phyloP scores from a whole-genome alignment of 192 early-diverging fungal species.

The Gamsiella multidivaricata region DNA sequence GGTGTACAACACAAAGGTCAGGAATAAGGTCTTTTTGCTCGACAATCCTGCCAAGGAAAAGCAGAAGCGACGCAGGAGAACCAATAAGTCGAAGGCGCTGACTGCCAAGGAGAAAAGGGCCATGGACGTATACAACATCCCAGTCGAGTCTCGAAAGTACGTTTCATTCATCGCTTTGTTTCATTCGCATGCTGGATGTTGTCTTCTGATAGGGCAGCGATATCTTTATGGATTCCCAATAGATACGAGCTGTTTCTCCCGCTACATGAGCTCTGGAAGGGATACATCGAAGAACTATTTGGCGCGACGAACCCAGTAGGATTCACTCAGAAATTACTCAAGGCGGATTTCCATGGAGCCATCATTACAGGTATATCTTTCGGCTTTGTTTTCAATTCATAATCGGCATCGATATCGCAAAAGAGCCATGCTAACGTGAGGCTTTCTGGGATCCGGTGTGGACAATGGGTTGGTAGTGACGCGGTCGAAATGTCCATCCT shows the following conservation, averaged over 20 bases:
- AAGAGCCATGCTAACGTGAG: background rate
- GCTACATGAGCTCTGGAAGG: constrained; percentile 80
- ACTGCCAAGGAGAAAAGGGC: constrained; percentile 72
- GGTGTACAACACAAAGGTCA: constrained; percentile 61
- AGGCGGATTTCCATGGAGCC: constrained; percentile 91
- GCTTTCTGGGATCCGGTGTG: background rate
- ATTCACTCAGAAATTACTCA: constrained; percentile 67
- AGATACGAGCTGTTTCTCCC: constrained; percentile 76
- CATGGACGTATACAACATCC: constrained; percentile 73
- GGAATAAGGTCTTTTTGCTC: constrained; percentile 61
- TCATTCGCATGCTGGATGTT: background rate
- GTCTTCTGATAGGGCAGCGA: background rate
- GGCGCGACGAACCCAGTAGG: constrained; percentile 25
- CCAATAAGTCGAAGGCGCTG: constrained; percentile 64
- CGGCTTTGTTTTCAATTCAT: background rate
- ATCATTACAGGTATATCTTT: constrained; percentile 68
- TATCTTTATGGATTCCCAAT: background rate
- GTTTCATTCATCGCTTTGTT: background rate
- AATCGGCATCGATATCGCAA: too few species aligned
- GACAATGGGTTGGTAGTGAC: constrained; percentile 57
- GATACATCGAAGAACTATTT: constrained; percentile 78
- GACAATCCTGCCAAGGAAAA: constrained; percentile 62
- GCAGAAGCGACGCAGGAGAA: constrained; percentile 35
- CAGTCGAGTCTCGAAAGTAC: constrained; percentile 62
- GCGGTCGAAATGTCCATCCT: constrained; percentile 80